Base-by-base conservation (phyloP, 352 stramenopile genomes). In the Phytophthora vignae region DNA sequence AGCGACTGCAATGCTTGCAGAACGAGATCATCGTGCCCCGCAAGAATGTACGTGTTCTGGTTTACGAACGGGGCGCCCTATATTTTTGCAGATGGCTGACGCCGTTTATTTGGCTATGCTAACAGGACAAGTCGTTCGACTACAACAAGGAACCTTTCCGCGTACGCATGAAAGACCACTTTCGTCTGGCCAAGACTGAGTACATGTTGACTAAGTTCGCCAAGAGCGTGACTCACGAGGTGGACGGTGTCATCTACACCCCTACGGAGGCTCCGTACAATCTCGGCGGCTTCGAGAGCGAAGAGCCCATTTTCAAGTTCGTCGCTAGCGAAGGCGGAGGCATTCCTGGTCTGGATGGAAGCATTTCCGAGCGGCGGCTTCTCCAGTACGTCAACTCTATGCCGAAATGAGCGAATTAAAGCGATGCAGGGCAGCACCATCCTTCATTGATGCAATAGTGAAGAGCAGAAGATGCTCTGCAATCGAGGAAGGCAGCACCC, bases 161-260 rank as follows among this genome's bases (percentile, higher is more conserved):
- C 21, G 87, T 96, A 44, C 88, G 90, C 54, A 96, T 96, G 90
- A 96, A 96, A 71, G 90, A 96, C 55, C 90, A 96, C 67, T 96
- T 96, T 67, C 88, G 88, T 62, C 66, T 96, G 50, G 84, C 78
- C 5, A 96, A 96, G 80, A 94, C 90, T 40, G 87, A 96, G 75
- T 95, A 91, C 61, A 69, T 96, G 79, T 64, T 96, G 64, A 85
- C 85, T 60, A 96, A 93, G 69, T 96, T 96, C 54, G 84, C 93
- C n/a, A 83, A 90, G 60, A 91, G 85, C 44, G 87, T 96, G 14
- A 96, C 90, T 11, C 90, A 96, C 65, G 85, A 95, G 55, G 88
- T 96, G 4, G 90, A 96, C 49, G 90, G 90, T 38, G 85, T 96
- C 46, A 92, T 96, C 55, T 96, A 93, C 71, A 96, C 90, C 1